Conservation (phyloP, 306 rosid genomes). For the Trifolium fragiferum region DNA sequence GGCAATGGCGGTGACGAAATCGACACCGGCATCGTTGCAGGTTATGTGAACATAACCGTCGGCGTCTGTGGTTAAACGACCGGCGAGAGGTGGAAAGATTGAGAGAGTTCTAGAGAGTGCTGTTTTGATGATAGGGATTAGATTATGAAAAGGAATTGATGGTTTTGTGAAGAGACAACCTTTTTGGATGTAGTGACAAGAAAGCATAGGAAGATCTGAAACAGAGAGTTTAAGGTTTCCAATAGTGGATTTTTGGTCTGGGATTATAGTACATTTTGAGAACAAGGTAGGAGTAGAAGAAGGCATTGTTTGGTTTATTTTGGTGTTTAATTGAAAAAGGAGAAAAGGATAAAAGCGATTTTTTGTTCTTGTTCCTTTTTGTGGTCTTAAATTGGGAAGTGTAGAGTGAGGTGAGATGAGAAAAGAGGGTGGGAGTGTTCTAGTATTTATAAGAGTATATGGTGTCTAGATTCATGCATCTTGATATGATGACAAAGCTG, state of each 20-base stretch:
- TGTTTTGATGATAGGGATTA: constrained; percentile 51
- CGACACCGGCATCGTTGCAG: constrained; percentile 83
- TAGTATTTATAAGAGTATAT: constrained; percentile 10
- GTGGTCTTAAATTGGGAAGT: constrained; percentile 20
- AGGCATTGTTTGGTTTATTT: constrained; percentile 44
- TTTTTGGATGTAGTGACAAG: constrained; percentile 93
- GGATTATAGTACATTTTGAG: constrained; percentile 65
- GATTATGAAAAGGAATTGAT: constrained; percentile 40
- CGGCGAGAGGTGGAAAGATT: constrained; percentile 86
- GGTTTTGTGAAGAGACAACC: constrained; percentile 81
- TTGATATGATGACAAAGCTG: not conserved
- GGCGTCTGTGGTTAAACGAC: constrained; percentile 64
- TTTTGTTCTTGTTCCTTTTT: constrained; percentile 7
- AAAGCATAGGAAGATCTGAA: constrained; percentile 92
- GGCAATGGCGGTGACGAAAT: constrained; percentile 64
- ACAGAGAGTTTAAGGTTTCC: constrained; percentile 78
- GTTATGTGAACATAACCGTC: constrained; percentile 62
- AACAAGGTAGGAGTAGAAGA: constrained; percentile 46
- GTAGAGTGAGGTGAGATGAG: constrained; percentile 39
- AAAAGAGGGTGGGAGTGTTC: not conserved
- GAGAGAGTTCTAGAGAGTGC: constrained; percentile 72
- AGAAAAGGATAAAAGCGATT: constrained; percentile 23
- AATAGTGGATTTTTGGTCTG: constrained; percentile 59
- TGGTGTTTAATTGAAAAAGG: not conserved
- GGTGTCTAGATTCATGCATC: constrained; percentile 35